Percentiles rank a stretch among this genome's conserved stretches.
Conservation (phyloP, 768 basidiomycete species). For the Hortiboletus campestris region DNA sequence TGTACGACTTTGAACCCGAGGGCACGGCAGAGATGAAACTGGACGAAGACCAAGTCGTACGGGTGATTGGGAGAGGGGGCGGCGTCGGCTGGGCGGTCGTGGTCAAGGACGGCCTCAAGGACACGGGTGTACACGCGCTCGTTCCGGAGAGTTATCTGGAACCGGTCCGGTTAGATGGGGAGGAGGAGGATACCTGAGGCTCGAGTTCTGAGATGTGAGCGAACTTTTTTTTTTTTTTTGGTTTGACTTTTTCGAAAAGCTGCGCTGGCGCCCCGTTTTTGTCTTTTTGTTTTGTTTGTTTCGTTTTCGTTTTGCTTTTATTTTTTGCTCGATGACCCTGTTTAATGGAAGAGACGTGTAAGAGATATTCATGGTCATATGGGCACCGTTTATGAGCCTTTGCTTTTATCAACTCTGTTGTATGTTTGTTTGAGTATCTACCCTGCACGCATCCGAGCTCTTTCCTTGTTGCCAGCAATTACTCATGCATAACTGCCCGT, state of each 20-base stretch:
- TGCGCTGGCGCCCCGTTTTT: constrained; percentile 16
- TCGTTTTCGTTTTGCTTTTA: neutral
- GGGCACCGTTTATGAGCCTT: neutral
- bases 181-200: constrained; percentile 14
- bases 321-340: neutral
- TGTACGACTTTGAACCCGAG: constrained; percentile 79
- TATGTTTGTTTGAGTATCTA: constrained; percentile 10
- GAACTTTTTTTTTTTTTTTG: neutral
- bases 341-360: neutral
- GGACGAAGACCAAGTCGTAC: constrained; percentile 72
- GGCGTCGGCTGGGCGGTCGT: constrained; percentile 83
- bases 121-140: constrained; percentile 55
- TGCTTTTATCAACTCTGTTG: constrained; percentile 17
- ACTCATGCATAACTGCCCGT: no score
- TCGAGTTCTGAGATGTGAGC: neutral
- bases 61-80: constrained; percentile 71
- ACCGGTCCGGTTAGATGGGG: constrained; percentile 40
- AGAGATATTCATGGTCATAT: neutral
- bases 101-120: constrained; percentile 39
- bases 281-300: neutral
- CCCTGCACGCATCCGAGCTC: neutral
- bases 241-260: neutral
- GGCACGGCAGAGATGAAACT: constrained; percentile 81
- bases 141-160: constrained; percentile 82
- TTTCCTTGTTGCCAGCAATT: neutral